These are phyloP conservation scores for Penicillium turbatum DNA, from an alignment of 495 filamentous ascomycete genomes.

Conservation along the genomic window DNA sequence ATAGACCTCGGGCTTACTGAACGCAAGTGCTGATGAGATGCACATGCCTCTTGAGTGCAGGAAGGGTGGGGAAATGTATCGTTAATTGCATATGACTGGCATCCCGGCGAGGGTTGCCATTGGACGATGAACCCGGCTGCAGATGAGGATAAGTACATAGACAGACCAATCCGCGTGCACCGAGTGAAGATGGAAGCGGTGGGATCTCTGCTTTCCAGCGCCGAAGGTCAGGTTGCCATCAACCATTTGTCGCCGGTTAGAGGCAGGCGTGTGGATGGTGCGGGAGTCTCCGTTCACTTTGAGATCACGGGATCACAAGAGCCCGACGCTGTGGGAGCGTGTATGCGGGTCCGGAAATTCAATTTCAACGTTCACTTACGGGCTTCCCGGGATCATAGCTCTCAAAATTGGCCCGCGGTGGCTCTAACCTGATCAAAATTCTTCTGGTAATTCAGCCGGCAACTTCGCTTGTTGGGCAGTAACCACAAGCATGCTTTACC, in stretches of 20 bases:
- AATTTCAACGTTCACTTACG: slow-evolving; percentile 42
- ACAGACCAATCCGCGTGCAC: slow-evolving; percentile 32
- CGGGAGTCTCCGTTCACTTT: slow-evolving; percentile 40
- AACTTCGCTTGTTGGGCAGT: slow-evolving; percentile 30
- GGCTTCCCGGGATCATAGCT: slow-evolving; percentile 6
- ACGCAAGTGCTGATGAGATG: slow-evolving; percentile 17
- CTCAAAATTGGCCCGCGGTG: slow-evolving; percentile 8
- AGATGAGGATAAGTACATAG: slow-evolving; percentile 24
- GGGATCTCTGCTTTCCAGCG: slow-evolving; percentile 31
- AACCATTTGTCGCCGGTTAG: slow-evolving; percentile 40
- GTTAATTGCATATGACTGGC: slow-evolving; percentile 36
- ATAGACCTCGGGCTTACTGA: slow-evolving; percentile 8
- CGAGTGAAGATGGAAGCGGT: slow-evolving; percentile 16
- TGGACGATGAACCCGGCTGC: slow-evolving; percentile 29
- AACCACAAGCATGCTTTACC: slow-evolving; percentile 16
- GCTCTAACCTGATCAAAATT: slow-evolving; percentile 1
- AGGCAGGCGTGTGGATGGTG: slow-evolving; percentile 31
- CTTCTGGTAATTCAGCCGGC: slow-evolving; percentile 6
- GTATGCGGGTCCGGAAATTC: slow-evolving; percentile 42
- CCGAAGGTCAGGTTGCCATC: slow-evolving; percentile 17
- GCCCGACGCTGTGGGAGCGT: slow-evolving; percentile 39
- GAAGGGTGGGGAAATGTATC: slow-evolving; percentile 18
- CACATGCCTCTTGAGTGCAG: slow-evolving; percentile 13
- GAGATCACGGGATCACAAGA: slow-evolving; percentile 42
- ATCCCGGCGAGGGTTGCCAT: slow-evolving; percentile 25